Evolutionary conservation across 352 stramenopile genomes (phyloP).

Genomic region (Phytophthora idaei): DNA sequence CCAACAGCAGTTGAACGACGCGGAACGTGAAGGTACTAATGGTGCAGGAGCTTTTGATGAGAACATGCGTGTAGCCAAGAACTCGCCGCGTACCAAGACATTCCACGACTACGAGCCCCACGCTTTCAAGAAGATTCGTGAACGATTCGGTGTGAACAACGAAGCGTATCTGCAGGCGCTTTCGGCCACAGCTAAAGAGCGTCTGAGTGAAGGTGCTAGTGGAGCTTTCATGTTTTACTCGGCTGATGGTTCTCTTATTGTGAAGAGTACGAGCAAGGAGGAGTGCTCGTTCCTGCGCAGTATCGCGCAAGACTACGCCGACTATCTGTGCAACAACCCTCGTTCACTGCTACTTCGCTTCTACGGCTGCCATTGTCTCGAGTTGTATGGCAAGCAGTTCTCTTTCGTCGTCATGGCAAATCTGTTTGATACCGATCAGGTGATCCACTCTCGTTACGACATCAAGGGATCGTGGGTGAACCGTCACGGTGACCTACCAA

Average conservation of each 20-base stretch:
- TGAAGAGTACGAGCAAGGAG: constrained; percentile 91
- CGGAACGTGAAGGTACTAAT: constrained; percentile 30
- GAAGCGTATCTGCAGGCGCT: constrained; percentile 84
- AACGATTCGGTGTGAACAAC: constrained; percentile 86
- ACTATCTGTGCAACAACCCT: constrained; percentile 87
- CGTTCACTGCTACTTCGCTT: constrained; percentile 90
- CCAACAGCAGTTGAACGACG: constrained; percentile 56
- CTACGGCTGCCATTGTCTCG: constrained; percentile 90
- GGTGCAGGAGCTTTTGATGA: constrained; percentile 66
- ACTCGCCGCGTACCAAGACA: constrained; percentile 79
- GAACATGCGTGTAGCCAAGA: constrained; percentile 73
- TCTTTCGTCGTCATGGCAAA: constrained; percentile 94
- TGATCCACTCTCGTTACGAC: constrained; percentile 90
- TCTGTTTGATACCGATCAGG: constrained; percentile 88
- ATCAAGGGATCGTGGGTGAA: constrained; percentile 93
- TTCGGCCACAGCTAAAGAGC: constrained; percentile 87
- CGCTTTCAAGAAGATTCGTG: constrained; percentile 89
- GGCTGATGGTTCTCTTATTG: constrained; percentile 86
- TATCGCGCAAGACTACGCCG: constrained; percentile 88
- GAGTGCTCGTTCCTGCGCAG: constrained; percentile 87
- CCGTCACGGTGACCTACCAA: constrained; percentile 77
- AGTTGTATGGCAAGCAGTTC: constrained; percentile 92
- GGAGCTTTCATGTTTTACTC: constrained; percentile 94
- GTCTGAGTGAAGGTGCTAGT: constrained; percentile 87
- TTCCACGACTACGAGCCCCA: constrained; percentile 91